Evolutionary conservation across 805 yeast genomes (phyloP).

Genomic region (Ogataea salicorniae): DNA sequence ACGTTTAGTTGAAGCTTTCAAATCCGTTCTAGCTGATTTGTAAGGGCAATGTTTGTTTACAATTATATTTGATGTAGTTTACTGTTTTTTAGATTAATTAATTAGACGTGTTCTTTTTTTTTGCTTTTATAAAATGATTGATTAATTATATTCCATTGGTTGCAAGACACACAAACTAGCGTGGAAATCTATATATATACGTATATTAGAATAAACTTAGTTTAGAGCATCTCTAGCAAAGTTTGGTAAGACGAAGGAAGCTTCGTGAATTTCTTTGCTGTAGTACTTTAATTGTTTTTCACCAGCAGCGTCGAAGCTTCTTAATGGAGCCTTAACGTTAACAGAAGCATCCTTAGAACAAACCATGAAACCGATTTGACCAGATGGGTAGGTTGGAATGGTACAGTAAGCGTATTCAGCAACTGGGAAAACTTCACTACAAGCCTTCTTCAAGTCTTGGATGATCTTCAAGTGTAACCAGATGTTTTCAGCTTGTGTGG

Average conservation of each 20-base stretch:
- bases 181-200: background rate
- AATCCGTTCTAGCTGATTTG: constrained; percentile 14
- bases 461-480: constrained; percentile 89
- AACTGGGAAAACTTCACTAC: constrained; percentile 81
- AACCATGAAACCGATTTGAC: constrained; percentile 97
- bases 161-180: too few relatives aligned
- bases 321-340: constrained; percentile 62
- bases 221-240: constrained; percentile 59
- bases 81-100: constrained; percentile 3
- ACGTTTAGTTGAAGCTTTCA: constrained; percentile 38
- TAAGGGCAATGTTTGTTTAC: background rate
- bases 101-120: too few relatives aligned
- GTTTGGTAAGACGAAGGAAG: constrained; percentile 87
- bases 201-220: constrained; percentile 1
- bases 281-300: constrained; percentile 72
- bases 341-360: constrained; percentile 71
- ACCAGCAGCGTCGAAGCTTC: constrained; percentile 56
- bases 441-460: constrained; percentile 74
- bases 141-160: too few relatives aligned
- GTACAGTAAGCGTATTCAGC: constrained; percentile 89
- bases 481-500: constrained; percentile 93
- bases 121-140: too few relatives aligned
- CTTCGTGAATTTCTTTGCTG: constrained; percentile 76
- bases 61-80: background rate
- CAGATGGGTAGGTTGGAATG: constrained; percentile 96